These are phyloP conservation scores for Citrullus colocynthis DNA, from an alignment of 306 rosid species.

Conservation along the genomic window DNA sequence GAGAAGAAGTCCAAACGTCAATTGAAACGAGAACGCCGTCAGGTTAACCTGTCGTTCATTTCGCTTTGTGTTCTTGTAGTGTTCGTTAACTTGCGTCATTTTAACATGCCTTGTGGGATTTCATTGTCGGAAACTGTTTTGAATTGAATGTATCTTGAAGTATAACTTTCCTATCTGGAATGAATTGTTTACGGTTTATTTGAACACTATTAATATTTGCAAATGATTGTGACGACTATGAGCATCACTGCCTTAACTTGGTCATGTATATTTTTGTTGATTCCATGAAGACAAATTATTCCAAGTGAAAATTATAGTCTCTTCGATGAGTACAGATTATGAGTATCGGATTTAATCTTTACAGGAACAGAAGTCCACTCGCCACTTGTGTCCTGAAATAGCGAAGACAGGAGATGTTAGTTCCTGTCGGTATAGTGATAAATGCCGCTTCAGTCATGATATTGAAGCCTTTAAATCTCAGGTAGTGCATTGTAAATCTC, in stretches of 20 bases:
- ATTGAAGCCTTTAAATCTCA: slow-evolving; percentile 59
- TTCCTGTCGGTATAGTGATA: slow-evolving; percentile 57
- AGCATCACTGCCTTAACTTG: neutral
- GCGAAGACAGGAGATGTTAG: slow-evolving; percentile 62
- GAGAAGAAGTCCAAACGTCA: slow-evolving; percentile 95
- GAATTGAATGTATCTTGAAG: neutral
- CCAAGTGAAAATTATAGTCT: neutral
- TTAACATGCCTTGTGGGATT: neutral
- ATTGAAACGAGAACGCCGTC: slow-evolving; percentile 84
- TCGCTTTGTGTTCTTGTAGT: neutral
- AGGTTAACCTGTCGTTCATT: slow-evolving; percentile 20
- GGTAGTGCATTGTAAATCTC: slow-evolving; percentile 25
- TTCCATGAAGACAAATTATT: neutral
- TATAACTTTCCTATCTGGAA: neutral
- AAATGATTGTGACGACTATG: neutral
- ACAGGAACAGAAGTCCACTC: slow-evolving; percentile 57
- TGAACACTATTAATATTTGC: neutral
- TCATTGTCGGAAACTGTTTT: neutral
- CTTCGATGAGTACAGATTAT: neutral
- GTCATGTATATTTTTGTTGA: neutral
- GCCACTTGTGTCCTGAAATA: slow-evolving; percentile 51
- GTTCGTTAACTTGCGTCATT: neutral
- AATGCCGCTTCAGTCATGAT: slow-evolving; percentile 85
- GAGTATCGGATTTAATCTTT: neutral
- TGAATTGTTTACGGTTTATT: neutral